Conservation (phyloP, 2,329 filamentous ascomycete species). For the Lasiodiplodia citricola region DNA sequence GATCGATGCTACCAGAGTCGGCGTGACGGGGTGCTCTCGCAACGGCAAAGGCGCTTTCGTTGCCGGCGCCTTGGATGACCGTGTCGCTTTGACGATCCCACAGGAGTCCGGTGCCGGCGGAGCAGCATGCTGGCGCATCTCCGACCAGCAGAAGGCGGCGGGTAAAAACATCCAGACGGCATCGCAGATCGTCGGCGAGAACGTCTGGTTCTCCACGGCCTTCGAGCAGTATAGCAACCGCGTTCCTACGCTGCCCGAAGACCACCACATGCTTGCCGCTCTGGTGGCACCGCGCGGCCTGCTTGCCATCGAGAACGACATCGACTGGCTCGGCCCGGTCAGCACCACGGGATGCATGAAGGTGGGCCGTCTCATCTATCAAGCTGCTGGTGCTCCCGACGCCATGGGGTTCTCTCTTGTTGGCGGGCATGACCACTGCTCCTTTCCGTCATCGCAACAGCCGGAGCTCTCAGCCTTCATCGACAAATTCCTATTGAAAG, state of each 20-base stretch:
- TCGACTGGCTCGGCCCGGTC: constrained; percentile 64
- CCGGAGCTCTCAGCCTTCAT: constrained; percentile 61
- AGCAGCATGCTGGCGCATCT: constrained; percentile 64
- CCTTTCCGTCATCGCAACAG: constrained; percentile 58
- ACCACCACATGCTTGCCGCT: constrained; percentile 64
- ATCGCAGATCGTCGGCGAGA: constrained; percentile 63
- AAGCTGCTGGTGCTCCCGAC: constrained; percentile 58
- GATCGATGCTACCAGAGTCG: constrained; percentile 53
- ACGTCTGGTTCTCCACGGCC: constrained; percentile 65
- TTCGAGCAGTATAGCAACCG: constrained; percentile 60
- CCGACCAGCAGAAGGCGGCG: constrained; percentile 51
- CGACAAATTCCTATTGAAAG: constrained; percentile 58
- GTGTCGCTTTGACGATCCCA: constrained; percentile 65
- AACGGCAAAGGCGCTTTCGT: constrained; percentile 69
- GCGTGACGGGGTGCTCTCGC: constrained; percentile 67
- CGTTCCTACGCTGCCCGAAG: constrained; percentile 56
- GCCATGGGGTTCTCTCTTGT: constrained; percentile 65
- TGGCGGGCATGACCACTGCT: constrained; percentile 61
- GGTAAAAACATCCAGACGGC: constrained; percentile 67
- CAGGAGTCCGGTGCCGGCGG: constrained; percentile 68
- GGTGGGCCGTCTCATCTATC: constrained; percentile 59
- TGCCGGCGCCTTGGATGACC: constrained; percentile 63
- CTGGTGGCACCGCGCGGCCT: constrained; percentile 63
- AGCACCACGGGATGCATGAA: constrained; percentile 65
- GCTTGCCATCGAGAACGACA: constrained; percentile 62